Evolutionary conservation across 805 yeast species (phyloP).

Genomic region (Teunomyces gatunensis): DNA sequence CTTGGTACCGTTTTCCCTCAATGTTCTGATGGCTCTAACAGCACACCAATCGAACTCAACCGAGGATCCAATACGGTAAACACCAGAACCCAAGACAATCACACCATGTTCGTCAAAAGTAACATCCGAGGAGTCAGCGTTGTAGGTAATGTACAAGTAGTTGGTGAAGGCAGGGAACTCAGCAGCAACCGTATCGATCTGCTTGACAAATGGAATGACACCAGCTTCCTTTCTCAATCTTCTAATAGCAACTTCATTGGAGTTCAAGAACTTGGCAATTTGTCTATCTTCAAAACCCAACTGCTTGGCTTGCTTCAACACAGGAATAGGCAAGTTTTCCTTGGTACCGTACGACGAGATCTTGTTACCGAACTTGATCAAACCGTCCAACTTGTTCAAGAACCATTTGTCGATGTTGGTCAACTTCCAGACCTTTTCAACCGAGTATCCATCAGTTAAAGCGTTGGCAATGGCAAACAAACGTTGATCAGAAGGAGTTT

Average conservation of each 20-base stretch:
- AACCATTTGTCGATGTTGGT: conserved; percentile 97
- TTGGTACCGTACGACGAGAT: conserved; percentile 55
- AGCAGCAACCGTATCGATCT: conserved; percentile 98
- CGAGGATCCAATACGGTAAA: conserved; percentile 96
- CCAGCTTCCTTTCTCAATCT: conserved; percentile 84
- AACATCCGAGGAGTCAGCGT: conserved; percentile 85
- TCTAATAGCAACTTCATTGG: conserved; percentile 91
- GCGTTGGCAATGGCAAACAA: conserved; percentile 97
- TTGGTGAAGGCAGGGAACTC: conserved; percentile 97
- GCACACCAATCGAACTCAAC: conserved; percentile 99
- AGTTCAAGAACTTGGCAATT: conserved; percentile 81
- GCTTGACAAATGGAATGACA: conserved; percentile 88
- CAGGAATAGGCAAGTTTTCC: conserved; percentile 59
- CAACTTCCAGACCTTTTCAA: conserved; percentile 85
- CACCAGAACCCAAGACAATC: conserved; percentile 97
- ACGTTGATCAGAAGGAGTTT: conserved; percentile 97
- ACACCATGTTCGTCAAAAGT: conserved; percentile 89
- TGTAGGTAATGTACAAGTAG: conserved; percentile 91
- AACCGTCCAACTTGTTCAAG: conserved; percentile 75
- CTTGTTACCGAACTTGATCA: conserved; percentile 68
- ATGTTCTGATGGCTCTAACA: conserved; percentile 91
- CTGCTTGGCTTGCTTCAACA: conserved; percentile 86
- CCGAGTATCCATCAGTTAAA: conserved; percentile 80
- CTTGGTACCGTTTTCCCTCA: conserved; percentile 80
- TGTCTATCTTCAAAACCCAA: conserved; percentile 97